A percentile compares a stretch with the other conserved stretches of the same genome.
These are phyloP conservation scores for Globisporangium yorkense DNA, from an alignment of 352 stramenopile species.

Conservation along the genomic window DNA sequence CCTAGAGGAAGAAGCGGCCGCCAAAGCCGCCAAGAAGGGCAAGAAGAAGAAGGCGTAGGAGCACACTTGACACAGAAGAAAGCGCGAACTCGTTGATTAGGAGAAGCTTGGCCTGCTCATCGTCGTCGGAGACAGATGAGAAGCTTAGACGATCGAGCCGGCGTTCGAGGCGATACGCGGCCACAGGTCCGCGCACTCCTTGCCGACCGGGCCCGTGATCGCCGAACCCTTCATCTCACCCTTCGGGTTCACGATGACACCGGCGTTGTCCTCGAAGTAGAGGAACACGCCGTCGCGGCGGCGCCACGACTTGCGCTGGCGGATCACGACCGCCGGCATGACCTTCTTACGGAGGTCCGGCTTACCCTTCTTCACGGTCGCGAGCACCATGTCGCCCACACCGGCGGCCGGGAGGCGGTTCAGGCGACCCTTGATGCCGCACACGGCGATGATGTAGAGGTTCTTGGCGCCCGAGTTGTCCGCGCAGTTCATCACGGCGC, in stretches of 20 bases:
- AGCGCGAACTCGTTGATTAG: slow-evolving; percentile 23
- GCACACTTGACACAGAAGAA: slow-evolving; percentile 14
- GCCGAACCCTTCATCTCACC: slow-evolving; percentile 99
- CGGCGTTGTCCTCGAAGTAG: slow-evolving; percentile 99
- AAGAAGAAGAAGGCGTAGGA: slow-evolving; percentile 72
- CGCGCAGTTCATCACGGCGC: slow-evolving; percentile 99
- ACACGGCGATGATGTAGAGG: slow-evolving; percentile 99
- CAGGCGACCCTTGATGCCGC: slow-evolving; percentile 98
- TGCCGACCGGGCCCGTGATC: slow-evolving; percentile 99
- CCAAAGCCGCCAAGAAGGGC: slow-evolving; percentile 74
- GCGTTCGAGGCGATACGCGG: slow-evolving; percentile 99
- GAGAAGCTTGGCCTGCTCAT: not conserved
- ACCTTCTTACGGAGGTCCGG: slow-evolving; percentile 99
- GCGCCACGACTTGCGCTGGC: slow-evolving; percentile 99
- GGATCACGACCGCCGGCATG: slow-evolving; percentile 98
- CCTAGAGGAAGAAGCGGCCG: slow-evolving; percentile 57
- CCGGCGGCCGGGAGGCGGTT: slow-evolving; percentile 98
- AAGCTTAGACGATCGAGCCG: slow-evolving; percentile 98
- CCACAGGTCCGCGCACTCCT: slow-evolving; percentile 99
- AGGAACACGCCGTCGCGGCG: slow-evolving; percentile 99
- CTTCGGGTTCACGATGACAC: slow-evolving; percentile 99
- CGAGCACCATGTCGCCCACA: slow-evolving; percentile 99
- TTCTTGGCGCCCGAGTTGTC: slow-evolving; percentile 99
- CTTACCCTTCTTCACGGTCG: slow-evolving; percentile 99
- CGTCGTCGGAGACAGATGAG: not conserved